These are phyloP conservation scores for Lepraria neglecta DNA, from an alignment of 495 filamentous ascomycete species.

Conservation along the genomic window DNA sequence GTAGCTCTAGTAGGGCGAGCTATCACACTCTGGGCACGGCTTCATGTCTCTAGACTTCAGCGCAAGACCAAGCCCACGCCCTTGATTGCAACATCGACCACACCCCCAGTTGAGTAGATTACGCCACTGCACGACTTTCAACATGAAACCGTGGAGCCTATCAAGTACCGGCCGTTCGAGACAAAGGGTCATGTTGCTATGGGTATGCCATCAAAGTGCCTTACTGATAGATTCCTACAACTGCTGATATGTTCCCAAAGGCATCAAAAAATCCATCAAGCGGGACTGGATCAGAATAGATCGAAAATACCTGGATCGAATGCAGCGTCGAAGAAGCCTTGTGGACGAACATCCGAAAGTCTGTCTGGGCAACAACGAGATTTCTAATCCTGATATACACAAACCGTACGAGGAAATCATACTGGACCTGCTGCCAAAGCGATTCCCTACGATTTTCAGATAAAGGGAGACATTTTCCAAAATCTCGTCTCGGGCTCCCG, in stretches of 20 bases:
- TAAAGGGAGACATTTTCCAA: constrained; percentile 20
- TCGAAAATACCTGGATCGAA: constrained; percentile 15
- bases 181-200: constrained; percentile 19
- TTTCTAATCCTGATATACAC: constrained; percentile 27
- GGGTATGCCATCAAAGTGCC: constrained; percentile 1
- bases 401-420: constrained; percentile 64
- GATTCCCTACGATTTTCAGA: constrained; percentile 60
- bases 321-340: constrained; percentile 13
- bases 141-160: constrained; percentile 13
- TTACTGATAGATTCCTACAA: not conserved
- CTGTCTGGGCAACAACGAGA: constrained; percentile 8
- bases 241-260: constrained; percentile 5
- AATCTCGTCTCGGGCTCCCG: constrained; percentile 18
- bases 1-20: constrained; percentile 4
- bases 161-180: constrained; percentile 19
- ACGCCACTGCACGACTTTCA: constrained; percentile 10
- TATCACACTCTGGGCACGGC: not conserved
- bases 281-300: constrained; percentile 24
- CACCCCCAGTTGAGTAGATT: constrained; percentile 1
- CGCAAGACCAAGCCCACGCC: not conserved
- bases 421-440: constrained; percentile 54
- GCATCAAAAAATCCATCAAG: constrained; percentile 19
- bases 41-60: constrained; percentile 1
- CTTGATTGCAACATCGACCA: not conserved
- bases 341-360: constrained; percentile 6